A percentile compares a stretch with the other conserved stretches of the same genome.
These are phyloP conservation scores for Pythium sp. DNA, from an alignment of 352 stramenopile genomes.

Conservation along the genomic window DNA sequence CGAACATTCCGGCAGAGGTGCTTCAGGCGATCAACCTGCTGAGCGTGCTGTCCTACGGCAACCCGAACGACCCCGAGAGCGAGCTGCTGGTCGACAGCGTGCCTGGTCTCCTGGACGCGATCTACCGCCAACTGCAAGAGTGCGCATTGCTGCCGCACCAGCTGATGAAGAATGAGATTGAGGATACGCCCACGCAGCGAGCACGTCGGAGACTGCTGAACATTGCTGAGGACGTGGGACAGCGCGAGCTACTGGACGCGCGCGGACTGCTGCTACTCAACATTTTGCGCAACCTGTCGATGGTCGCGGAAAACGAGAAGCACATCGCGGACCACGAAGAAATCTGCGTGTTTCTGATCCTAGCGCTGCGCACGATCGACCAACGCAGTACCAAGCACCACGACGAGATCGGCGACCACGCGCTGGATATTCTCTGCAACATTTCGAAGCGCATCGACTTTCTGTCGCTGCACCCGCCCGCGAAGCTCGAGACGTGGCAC, in stretches of 20 bases:
- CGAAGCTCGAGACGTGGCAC: slow-evolving; percentile 55
- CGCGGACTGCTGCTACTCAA: slow-evolving; percentile 62
- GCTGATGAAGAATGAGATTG: slow-evolving; percentile 16
- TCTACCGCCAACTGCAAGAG: slow-evolving; percentile 62
- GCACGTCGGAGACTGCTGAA: slow-evolving; percentile 44
- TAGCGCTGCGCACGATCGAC: slow-evolving; percentile 42
- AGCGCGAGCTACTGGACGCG: slow-evolving; percentile 57
- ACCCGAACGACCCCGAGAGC: slow-evolving; percentile 45
- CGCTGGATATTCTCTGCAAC: slow-evolving; percentile 73
- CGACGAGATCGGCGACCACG: slow-evolving; percentile 70
- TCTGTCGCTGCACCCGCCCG: slow-evolving; percentile 49
- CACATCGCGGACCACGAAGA: slow-evolving; percentile 64
- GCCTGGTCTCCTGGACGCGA: slow-evolving; percentile 65
- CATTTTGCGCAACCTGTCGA: slow-evolving; percentile 74
- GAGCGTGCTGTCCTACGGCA: slow-evolving; percentile 68
- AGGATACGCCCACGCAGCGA: slow-evolving; percentile 12
- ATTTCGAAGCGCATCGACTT: slow-evolving; percentile 76
- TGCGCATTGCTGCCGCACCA: slow-evolving; percentile 50
- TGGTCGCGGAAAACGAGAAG: slow-evolving; percentile 71
- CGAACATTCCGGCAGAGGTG: slow-evolving; percentile 49
- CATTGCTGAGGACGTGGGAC: slow-evolving; percentile 31
- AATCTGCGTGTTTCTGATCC: slow-evolving; percentile 58
- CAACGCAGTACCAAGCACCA: slow-evolving; percentile 22
- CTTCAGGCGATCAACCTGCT: slow-evolving; percentile 63
- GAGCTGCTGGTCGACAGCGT: slow-evolving; percentile 67